Base-by-base conservation (phyloP, 2,329 filamentous ascomycete species). In the Aschersonia sp. region DNA sequence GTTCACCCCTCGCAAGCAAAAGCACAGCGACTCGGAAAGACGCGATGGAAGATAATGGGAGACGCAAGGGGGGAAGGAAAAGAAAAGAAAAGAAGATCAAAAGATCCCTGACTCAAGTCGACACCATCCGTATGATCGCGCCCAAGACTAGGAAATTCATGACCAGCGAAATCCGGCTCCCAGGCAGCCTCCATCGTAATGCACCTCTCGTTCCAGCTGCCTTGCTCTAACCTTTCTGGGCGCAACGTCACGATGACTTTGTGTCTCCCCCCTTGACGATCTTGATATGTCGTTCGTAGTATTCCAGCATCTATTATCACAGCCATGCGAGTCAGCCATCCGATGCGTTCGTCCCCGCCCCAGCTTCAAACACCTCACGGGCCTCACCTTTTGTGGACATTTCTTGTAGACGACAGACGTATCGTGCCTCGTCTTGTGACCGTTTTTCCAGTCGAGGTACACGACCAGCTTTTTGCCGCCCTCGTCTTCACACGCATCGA, bases 371-470 rank as follows among this genome's bases (percentile, higher is more conserved):
- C 22, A 22, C 3, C 22, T 10, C 11, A 35, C 40, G 30, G n/a
- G 6, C 47, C 66, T 48, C 61, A 83, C 83, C 73, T 82, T 85
- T 58, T 90, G 85, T 0, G 86, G 86, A 54, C 84, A 88, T 55
- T 87, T 81, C 56, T 79, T 74, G 56, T 89, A 85, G 6, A 88
- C 73, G 11, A 81, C 72, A 22, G 70, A 62, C 12, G 85, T 78
- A 8, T 77, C 72, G 56, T 90, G 85, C 58, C 84, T 80, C 1
- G 83, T 85, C 67, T 87, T 88, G 44, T 77, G 70, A 7, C 79
- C 79, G 50, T 83, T 79, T 55, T 79, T 81, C 85, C 86, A 90
- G 10, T 78, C 77, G 32, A 89, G 65, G 54, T 82, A 87, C 1
- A 84, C 83, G 32, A 79, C 71, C 11, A 86, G 68, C 50, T 72